These are phyloP conservation scores for Yamadazyma diddensiae DNA, from an alignment of 1,139 yeast species.

Conservation along the genomic window DNA sequence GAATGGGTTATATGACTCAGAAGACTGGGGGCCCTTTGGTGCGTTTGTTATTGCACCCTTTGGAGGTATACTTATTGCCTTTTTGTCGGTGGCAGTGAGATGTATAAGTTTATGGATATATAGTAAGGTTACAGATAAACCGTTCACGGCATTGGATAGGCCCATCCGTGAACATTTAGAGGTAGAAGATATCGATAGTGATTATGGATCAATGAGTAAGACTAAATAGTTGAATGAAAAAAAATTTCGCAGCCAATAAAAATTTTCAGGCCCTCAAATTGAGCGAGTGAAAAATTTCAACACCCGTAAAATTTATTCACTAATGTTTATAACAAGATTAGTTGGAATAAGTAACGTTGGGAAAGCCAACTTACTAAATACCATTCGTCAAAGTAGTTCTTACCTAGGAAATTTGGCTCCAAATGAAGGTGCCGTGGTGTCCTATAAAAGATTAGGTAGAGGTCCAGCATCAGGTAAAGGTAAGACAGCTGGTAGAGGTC, in stretches of 20 bases:
- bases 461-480: slow-evolving; percentile 95
- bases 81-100: slow-evolving; percentile 52
- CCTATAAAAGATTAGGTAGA: slow-evolving; percentile 81
- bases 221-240: no score
- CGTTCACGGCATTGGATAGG: slow-evolving; percentile 58
- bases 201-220: slow-evolving; percentile 12
- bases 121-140: slow-evolving; percentile 37
- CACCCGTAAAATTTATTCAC: not conserved
- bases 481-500: slow-evolving; percentile 96
- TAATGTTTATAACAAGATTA: no score
- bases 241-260: no score
- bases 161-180: slow-evolving; percentile 25
- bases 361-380: no score
- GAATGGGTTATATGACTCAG: slow-evolving; percentile 72
- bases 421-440: slow-evolving; percentile 37
- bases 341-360: no score
- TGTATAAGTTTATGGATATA: slow-evolving; percentile 32
- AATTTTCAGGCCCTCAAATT: slow-evolving; percentile 1
- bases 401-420: slow-evolving; percentile 39
- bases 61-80: slow-evolving; percentile 67
- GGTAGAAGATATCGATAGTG: slow-evolving; percentile 8
- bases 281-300: slow-evolving; percentile 4
- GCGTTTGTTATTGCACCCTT: slow-evolving; percentile 91
- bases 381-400: slow-evolving; percentile 19
- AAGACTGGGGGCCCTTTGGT: slow-evolving; percentile 94